These are phyloP conservation scores for Eutrema heterophyllum DNA, from an alignment of 345 rosid species.

Conservation along the genomic window DNA sequence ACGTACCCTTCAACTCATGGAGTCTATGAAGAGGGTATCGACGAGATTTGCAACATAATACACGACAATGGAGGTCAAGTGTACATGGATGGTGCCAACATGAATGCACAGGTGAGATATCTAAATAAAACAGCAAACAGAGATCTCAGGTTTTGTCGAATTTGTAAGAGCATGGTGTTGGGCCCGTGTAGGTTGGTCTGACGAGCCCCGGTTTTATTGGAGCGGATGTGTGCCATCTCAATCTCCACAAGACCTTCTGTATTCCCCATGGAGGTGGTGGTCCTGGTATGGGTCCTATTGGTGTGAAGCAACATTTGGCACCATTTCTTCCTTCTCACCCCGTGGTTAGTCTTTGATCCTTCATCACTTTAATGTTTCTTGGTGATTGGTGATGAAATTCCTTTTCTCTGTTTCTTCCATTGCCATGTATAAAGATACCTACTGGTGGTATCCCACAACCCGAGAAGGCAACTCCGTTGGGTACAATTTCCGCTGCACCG, in stretches of 20 bases:
- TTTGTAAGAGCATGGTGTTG: constrained; percentile 60
- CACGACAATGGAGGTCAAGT: constrained; percentile 98
- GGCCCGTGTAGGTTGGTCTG: constrained; percentile 63
- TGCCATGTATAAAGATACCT: constrained; percentile 40
- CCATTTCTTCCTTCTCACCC: constrained; percentile 97
- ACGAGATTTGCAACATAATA: constrained; percentile 88
- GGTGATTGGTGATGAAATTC: constrained; percentile 1
- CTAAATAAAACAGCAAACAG: constrained; percentile 81
- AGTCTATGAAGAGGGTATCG: constrained; percentile 94
- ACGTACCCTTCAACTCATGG: constrained; percentile 99
- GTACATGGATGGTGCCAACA: constrained; percentile 99
- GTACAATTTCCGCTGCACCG: constrained; percentile 95
- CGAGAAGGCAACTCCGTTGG: constrained; percentile 58
- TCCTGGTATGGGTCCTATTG: constrained; percentile 99
- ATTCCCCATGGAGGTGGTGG: constrained; percentile 99
- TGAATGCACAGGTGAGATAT: constrained; percentile 95
- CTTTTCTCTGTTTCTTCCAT: not conserved
- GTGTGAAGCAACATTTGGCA: constrained; percentile 96
- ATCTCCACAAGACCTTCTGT: constrained; percentile 98
- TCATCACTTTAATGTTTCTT: constrained; percentile 3
- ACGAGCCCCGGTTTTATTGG: constrained; percentile 98
- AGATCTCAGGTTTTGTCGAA: constrained; percentile 77
- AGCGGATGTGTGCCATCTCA: constrained; percentile 99
- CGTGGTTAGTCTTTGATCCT: constrained; percentile 54
- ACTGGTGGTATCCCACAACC: constrained; percentile 93